Percentiles rank a stretch among this genome's conserved stretches.
Evolutionary conservation across 805 yeast species (phyloP).

Genomic region (Candida tammaniensis): DNA sequence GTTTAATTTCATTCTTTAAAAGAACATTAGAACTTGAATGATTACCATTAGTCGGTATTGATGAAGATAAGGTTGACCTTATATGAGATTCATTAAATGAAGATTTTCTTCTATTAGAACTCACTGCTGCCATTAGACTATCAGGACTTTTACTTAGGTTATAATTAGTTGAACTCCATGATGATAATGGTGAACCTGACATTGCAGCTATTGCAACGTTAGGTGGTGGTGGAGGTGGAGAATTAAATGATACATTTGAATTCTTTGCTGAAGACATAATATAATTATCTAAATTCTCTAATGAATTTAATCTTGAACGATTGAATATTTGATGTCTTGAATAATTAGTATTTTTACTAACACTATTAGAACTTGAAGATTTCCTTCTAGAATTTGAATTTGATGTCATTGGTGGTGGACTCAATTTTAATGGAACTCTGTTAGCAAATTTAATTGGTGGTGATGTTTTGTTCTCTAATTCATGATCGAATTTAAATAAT

Average conservation of each 20-base stretch:
- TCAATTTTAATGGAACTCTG: slow-evolving; percentile 36
- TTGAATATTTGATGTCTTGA: slow-evolving; percentile 31
- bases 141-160: slow-evolving; percentile 18
- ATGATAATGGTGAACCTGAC: slow-evolving; percentile 12
- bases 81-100: slow-evolving; percentile 42
- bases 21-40: slow-evolving; percentile 2
- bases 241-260: slow-evolving; percentile 30
- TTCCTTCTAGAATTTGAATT: slow-evolving; percentile 19
- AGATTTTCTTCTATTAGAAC: slow-evolving; percentile 29
- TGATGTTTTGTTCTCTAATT: slow-evolving; percentile 16
- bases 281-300: slow-evolving; percentile 42
- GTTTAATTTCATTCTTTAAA: neutral
- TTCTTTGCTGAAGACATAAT: slow-evolving; percentile 39
- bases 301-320: slow-evolving; percentile 39
- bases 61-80: slow-evolving; percentile 24
- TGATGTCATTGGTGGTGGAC: slow-evolving; percentile 31
- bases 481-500: slow-evolving; percentile 17
- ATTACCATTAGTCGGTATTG: neutral
- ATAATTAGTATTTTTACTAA: slow-evolving; percentile 12
- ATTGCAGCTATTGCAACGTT: slow-evolving; percentile 13
- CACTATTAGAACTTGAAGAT: slow-evolving; percentile 25
- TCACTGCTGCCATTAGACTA: slow-evolving; percentile 6
- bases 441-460: slow-evolving; percentile 43
- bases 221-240: slow-evolving; percentile 29
- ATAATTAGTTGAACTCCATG: slow-evolving; percentile 13